A percentile compares a stretch with the other conserved stretches of the same genome.
phyloP scores from a whole-genome alignment of 2,329 filamentous ascomycete genomes.

The Botrytis aclada region DNA sequence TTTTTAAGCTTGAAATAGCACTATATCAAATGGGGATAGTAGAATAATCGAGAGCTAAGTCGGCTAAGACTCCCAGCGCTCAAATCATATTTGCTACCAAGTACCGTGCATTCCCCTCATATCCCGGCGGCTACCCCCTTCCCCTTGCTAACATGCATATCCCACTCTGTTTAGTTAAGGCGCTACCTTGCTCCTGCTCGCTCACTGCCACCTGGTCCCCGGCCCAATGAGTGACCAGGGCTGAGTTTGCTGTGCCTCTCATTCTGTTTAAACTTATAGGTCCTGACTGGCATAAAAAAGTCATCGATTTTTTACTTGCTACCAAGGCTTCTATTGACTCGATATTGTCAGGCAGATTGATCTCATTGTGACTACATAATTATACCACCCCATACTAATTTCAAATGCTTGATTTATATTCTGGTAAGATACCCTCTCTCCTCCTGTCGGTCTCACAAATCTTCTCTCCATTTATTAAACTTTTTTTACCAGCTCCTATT shows the following conservation, averaged over 20 bases:
- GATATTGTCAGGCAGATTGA: conserved; percentile 20
- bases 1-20: conserved; percentile 11
- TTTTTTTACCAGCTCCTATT: background rate
- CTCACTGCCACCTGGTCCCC: conserved; percentile 26
- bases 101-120: conserved; percentile 12
- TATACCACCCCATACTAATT: conserved; percentile 22
- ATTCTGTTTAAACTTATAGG: conserved; percentile 29
- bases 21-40: background rate
- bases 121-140: conserved; percentile 18
- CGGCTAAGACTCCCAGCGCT: conserved; percentile 6
- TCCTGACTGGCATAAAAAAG: conserved; percentile 22
- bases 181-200: conserved; percentile 18
- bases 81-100: conserved; percentile 7
- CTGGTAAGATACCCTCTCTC: conserved; percentile 1
- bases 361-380: conserved; percentile 20
- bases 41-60: background rate
- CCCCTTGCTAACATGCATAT: conserved; percentile 14
- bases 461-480: background rate
- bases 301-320: conserved; percentile 15
- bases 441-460: background rate
- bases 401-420: conserved; percentile 14
- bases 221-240: conserved; percentile 24
- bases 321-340: conserved; percentile 24
- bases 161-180: conserved; percentile 18
- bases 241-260: conserved; percentile 30